These are phyloP conservation scores for Aspergillus fumigatiaffinis DNA, from an alignment of 2,329 filamentous ascomycete species.

Conservation along the genomic window DNA sequence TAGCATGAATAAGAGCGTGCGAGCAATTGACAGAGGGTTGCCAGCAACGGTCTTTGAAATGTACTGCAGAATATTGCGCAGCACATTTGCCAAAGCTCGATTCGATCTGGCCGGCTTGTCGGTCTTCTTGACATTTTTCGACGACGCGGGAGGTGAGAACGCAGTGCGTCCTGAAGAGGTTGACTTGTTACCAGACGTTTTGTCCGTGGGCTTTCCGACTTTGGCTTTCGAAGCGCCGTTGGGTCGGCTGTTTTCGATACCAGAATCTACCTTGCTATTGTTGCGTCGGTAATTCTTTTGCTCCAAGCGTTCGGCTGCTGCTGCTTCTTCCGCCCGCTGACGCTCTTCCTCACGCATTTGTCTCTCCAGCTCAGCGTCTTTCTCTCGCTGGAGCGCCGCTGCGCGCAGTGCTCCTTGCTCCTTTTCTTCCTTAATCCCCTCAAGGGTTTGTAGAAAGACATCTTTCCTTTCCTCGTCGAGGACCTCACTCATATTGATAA, in stretches of 20 bases:
- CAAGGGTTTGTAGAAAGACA: constrained; percentile 79
- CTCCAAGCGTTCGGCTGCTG: constrained; percentile 39
- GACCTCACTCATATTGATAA: constrained; percentile 79
- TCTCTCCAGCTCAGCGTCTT: constrained; percentile 52
- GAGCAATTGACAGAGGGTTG: constrained; percentile 54
- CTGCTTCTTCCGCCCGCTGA: constrained; percentile 34
- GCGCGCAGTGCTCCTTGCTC: constrained; percentile 64
- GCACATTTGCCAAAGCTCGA: constrained; percentile 40
- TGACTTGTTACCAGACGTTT: constrained; percentile 17
- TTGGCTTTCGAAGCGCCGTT: constrained; percentile 30
- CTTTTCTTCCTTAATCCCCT: constrained; percentile 80
- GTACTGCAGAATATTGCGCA: constrained; percentile 49
- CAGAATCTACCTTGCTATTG: constrained; percentile 66
- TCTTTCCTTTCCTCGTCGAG: constrained; percentile 90
- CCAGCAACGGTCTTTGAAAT: constrained; percentile 50
- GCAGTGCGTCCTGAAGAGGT: constrained; percentile 28
- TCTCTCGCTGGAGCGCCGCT: constrained; percentile 59
- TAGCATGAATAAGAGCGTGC: constrained; percentile 72
- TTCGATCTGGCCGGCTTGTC: constrained; percentile 37
- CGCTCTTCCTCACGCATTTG: constrained; percentile 44
- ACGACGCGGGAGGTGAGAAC: constrained; percentile 27
- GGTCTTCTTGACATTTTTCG: constrained; percentile 39
- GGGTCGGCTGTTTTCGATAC: constrained; percentile 56
- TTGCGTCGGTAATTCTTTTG: constrained; percentile 46
- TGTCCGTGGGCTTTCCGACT: constrained; percentile 25